Conservation (phyloP, 768 basidiomycete species). For the Tylopilus felleus region DNA sequence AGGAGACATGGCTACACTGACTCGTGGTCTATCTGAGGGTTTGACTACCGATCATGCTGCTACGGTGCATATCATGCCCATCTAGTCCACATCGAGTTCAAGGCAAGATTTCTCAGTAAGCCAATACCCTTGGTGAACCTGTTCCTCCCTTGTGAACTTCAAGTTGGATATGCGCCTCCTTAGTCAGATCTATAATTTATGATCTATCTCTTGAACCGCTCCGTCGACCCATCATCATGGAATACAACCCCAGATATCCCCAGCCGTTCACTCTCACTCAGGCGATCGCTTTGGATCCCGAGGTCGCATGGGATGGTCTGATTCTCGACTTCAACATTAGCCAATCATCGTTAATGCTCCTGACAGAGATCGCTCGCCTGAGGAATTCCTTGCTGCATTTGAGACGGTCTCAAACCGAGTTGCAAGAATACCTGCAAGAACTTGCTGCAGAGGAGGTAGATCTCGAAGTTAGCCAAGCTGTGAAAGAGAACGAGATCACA, state of each 20-base stretch:
- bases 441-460: slow-evolving; percentile 41
- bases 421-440: slow-evolving; percentile 45
- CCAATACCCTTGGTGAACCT: no score
- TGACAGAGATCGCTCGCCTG: slow-evolving; percentile 69
- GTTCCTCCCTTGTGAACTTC: no score
- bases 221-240: slow-evolving; percentile 40
- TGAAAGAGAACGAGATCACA: slow-evolving; percentile 68
- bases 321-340: not conserved
- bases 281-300: slow-evolving; percentile 60
- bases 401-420: slow-evolving; percentile 54
- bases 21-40: not conserved
- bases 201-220: no score
- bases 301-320: slow-evolving; percentile 69
- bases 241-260: slow-evolving; percentile 59
- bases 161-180: slow-evolving; percentile 5
- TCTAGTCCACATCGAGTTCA: no score
- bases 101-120: no score
- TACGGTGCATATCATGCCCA: no score
- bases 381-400: slow-evolving; percentile 68
- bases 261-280: slow-evolving; percentile 76
- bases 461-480: slow-evolving; percentile 54
- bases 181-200: slow-evolving; percentile 17
- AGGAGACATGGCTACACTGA: slow-evolving; percentile 23
- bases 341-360: not conserved
- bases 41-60: not conserved